Evolutionary conservation across 768 basidiomycete species (phyloP), one percentile per base, ranked within the genome.

Genomic region (Termitomyces sp.): DNA sequence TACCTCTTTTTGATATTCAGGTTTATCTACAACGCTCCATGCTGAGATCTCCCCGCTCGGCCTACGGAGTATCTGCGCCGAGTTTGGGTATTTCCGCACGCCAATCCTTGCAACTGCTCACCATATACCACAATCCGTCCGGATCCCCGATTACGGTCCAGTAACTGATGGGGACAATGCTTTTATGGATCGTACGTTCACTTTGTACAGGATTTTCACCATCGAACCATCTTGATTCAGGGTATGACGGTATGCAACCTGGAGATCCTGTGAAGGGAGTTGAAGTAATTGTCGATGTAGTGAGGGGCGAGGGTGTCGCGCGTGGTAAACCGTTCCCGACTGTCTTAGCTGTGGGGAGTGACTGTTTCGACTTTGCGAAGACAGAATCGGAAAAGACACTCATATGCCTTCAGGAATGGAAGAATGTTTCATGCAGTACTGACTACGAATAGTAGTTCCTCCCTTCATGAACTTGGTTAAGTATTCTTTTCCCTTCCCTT

Each of bases 251-350:
- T 6, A 69, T 71, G 18, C 72, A 76, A 53, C 75, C 72, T 1
- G 75, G 77, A 0, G 68, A 77, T 50, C 74, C 75, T 1, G 33
- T 53, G 14, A 74, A 74, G 56, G 74, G 71, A 0, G 76, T 69
- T 12, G 55, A 71, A 36, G 60, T 72, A 2, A 22, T 53, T 30
- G 30, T 26, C 18, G 52, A 53, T 22, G 40, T 53, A 4, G 62
- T 80, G 22, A 67, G 74, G 26, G 76, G 76, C 16, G 79, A 80
- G 62, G 78, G 79, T 20, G 59, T 61, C 24, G 76, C 78, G 0
- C 55, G 53, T 16, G 79, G 74, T 1, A 74, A 67, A 59, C n/a
- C n/a, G n/a, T n/a, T n/a, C n/a, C n/a, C n/a, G n/a, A n/a, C n/a
- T n/a, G n/a, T n/a, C n/a, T n/a, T 80, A 42, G 40, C 53, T 3